These are phyloP conservation scores for Thielaviopsis populi DNA, from an alignment of 2,329 filamentous ascomycete species.

Conservation along the genomic window DNA sequence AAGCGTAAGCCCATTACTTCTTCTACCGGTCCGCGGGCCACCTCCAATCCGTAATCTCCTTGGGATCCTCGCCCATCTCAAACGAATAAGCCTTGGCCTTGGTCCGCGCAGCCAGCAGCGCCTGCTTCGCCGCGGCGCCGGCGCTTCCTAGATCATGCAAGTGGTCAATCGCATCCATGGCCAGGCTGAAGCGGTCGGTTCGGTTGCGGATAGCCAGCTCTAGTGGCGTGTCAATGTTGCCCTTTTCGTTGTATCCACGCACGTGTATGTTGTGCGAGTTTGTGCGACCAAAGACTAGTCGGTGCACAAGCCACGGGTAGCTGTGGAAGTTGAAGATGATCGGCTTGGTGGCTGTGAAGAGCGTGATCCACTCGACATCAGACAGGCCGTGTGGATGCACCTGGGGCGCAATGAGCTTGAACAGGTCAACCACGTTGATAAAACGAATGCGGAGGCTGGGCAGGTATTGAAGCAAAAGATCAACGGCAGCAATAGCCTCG, in stretches of 20 bases:
- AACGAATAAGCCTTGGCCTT: conserved; percentile 48
- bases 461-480: conserved; percentile 55
- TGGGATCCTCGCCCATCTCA: conserved; percentile 55
- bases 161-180: conserved; percentile 61
- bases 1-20: not conserved
- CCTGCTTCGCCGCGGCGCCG: conserved; percentile 46
- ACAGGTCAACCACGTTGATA: conserved; percentile 67
- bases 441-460: conserved; percentile 61
- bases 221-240: conserved; percentile 68
- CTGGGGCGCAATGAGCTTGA: conserved; percentile 56
- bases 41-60: conserved; percentile 48
- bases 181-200: conserved; percentile 61
- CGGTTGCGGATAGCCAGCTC: conserved; percentile 65
- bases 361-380: conserved; percentile 47
- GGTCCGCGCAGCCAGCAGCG: conserved; percentile 49
- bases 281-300: conserved; percentile 59
- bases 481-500: conserved; percentile 59
- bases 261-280: conserved; percentile 56
- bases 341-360: conserved; percentile 59
- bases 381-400: conserved; percentile 62
- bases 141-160: conserved; percentile 48
- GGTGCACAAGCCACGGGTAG: conserved; percentile 67
- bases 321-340: conserved; percentile 76
- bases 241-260: conserved; percentile 69
- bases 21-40: conserved; percentile 38